Conservation (phyloP, 2,329 filamentous ascomycete genomes). For the Fusarium sororula region DNA sequence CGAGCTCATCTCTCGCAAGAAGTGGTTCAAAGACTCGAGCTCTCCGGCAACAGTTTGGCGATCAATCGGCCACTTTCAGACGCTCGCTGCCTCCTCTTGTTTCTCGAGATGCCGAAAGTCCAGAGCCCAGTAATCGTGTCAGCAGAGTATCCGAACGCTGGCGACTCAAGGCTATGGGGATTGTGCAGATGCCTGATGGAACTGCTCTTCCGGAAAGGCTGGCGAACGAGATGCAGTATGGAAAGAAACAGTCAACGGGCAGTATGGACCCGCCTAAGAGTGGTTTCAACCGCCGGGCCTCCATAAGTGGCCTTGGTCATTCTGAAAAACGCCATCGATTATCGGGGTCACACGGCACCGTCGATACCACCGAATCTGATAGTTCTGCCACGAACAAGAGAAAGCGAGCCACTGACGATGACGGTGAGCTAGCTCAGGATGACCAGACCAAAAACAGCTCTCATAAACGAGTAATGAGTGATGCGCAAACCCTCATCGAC, state of each 20-base stretch:
- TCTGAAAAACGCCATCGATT: constrained; percentile 24
- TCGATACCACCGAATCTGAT: constrained; percentile 12
- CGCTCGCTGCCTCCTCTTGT: constrained; percentile 52
- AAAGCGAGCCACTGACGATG: constrained; percentile 45
- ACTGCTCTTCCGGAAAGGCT: constrained; percentile 62
- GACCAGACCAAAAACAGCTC: constrained; percentile 35
- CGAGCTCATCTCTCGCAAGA: constrained; percentile 32
- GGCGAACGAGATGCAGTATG: constrained; percentile 55
- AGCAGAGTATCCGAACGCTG: constrained; percentile 56
- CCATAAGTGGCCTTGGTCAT: constrained; percentile 32
- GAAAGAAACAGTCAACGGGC: constrained; percentile 52
- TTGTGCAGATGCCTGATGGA: constrained; percentile 63
- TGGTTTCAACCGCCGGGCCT: constrained; percentile 36
- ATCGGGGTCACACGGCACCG: constrained; percentile 37
- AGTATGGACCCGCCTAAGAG: constrained; percentile 43
- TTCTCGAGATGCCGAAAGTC: constrained; percentile 38
- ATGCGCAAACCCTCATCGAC: constrained; percentile 51
- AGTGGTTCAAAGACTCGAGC: constrained; percentile 51
- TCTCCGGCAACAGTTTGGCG: constrained; percentile 48
- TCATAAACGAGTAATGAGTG: constrained; percentile 55
- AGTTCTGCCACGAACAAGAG: constrained; percentile 44
- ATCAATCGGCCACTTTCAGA: constrained; percentile 46
- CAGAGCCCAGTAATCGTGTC: constrained; percentile 40
- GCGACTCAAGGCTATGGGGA: constrained; percentile 60
- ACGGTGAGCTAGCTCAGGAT: constrained; percentile 22